Conservation (phyloP, 208 protist species). For the Leishmania tarentolae region DNA sequence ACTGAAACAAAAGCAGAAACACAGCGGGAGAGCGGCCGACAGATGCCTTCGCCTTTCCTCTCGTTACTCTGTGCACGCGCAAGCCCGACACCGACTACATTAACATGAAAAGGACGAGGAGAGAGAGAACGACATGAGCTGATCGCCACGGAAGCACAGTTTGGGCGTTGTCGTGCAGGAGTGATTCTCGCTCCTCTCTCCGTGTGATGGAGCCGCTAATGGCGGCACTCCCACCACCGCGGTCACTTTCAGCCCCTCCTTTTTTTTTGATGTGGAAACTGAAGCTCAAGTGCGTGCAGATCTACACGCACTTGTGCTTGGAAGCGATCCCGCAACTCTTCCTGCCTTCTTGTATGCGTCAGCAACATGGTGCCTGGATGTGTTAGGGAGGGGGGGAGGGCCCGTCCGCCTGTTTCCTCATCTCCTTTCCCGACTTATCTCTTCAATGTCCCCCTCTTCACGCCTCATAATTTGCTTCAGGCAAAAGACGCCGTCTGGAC, state of each 20-base stretch:
- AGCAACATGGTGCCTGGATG: neutral
- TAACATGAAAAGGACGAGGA: neutral
- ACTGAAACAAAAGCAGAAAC: neutral
- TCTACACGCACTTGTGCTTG: neutral
- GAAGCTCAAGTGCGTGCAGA: neutral
- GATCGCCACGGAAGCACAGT: neutral
- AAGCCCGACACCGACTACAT: neutral
- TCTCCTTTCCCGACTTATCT: neutral
- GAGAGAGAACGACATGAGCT: neutral
- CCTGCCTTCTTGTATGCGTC: neutral
- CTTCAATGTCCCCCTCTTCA: neutral
- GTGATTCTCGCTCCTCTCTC: neutral
- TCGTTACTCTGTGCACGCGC: neutral
- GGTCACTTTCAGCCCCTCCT: neutral
- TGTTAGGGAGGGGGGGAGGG: neutral
- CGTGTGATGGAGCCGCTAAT: neutral
- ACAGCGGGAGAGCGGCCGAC: neutral
- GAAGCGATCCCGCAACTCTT: neutral
- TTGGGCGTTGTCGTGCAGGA: neutral
- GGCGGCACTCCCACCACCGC: neutral
- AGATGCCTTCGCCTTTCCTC: neutral
- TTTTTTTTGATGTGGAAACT: neutral
- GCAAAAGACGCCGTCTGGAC: neutral
- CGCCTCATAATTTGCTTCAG: neutral
- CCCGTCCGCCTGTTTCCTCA: neutral